These are phyloP conservation scores for Pichia nakasei DNA, from an alignment of 805 yeast species.

Conservation along the genomic window DNA sequence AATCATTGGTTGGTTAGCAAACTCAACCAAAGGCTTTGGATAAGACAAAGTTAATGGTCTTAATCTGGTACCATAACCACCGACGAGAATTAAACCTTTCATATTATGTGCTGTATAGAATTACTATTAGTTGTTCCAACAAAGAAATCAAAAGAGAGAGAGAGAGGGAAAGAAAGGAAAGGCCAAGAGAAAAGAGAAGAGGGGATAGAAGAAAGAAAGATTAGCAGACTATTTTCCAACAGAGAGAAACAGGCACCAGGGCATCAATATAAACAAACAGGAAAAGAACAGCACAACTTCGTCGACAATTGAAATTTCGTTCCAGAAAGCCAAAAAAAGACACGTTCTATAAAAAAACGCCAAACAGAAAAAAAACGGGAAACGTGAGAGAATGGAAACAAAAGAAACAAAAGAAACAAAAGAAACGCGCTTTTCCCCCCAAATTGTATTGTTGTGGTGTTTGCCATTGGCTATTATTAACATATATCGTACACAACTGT, in stretches of 20 bases:
- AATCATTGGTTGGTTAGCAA: slow-evolving; percentile 99
- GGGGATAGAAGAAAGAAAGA: background rate
- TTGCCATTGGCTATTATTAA: background rate
- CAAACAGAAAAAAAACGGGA: background rate
- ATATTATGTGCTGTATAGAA: too few species aligned
- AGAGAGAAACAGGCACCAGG: too few species aligned
- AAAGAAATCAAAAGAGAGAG: slow-evolving; percentile 8
- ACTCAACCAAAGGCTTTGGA: slow-evolving; percentile 96
- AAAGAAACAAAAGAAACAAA: background rate
- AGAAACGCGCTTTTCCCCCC: background rate
- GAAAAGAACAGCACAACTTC: background rate
- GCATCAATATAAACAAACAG: too few species aligned
- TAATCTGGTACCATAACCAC: slow-evolving; percentile 99
- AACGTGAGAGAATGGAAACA: too few species aligned
- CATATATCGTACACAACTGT: too few species aligned
- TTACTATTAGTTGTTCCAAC: too few species aligned
- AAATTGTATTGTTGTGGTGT: background rate
- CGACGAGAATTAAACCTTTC: slow-evolving; percentile 97
- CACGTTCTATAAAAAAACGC: background rate
- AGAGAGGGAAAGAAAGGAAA: background rate
- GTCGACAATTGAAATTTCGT: background rate
- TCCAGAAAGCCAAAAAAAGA: too few species aligned
- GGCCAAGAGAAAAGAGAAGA: background rate
- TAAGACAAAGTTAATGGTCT: slow-evolving; percentile 94
- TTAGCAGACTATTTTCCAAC: too few species aligned